Base-by-base conservation (phyloP, 345 rosid genomes). In the Camelina neglecta region DNA sequence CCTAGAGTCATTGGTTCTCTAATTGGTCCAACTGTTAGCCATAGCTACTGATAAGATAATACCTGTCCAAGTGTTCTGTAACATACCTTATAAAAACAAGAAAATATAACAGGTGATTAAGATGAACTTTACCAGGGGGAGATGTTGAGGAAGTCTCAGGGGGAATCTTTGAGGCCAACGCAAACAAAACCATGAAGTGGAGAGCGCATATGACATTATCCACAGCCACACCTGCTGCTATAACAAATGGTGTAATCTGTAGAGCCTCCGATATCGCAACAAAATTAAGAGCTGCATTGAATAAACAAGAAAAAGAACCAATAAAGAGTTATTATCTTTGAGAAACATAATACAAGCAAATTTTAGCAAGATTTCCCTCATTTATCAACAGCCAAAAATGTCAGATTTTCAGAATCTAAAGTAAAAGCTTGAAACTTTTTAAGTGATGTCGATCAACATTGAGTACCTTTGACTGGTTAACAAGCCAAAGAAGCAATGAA, bases 241-340 rank as follows among this genome's bases (percentile, higher is more conserved):
- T 29, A 66, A 90, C 96, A 13, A 93, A 89, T 33, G 98, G 88
- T 75, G 96, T 85, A 71, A 86, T 83, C 16, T 76, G 76, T 16
- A 93, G 87, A 60, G 94, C 98, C 75, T 93, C 88, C 24, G 94
- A 84, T 74, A 93, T 80, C 13, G 98, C 98, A 66, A 93, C 87
- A 76, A 87, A 93, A 61, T 93, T 93, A 69, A 93, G 92, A 35
- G 91, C 98, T 89, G 80, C 80, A 82, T 45, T 71, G 38, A 42
- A 20, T 24, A 69, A 38, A 11, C 11, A 42, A 42, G 3, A 36
- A 12, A 41, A 75, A 73, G 21, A 66, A 56, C 60, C 63, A 78
- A 48, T 23, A 24, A 33, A 2, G 6, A 5, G 23, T 41, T n/a
- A 11, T 23, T 31, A 5, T 35, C 41, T 8, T 36, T 8, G 7